phyloP scores from a whole-genome alignment of 2,329 filamentous ascomycete genomes.

The Colletotrichum trifolii region DNA sequence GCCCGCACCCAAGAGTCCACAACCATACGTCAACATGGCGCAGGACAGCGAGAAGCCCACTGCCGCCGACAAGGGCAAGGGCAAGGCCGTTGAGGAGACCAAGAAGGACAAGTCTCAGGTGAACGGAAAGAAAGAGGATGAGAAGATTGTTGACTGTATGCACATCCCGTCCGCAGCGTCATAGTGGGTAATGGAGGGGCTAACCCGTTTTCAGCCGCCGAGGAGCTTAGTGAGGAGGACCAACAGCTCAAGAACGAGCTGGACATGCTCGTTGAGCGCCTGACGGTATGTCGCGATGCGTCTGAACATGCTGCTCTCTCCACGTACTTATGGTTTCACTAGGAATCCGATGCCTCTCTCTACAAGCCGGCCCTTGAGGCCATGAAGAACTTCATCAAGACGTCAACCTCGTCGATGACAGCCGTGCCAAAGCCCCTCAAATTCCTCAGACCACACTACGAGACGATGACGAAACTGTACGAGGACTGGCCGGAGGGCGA shows the following conservation, averaged over 20 bases:
- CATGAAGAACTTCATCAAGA: constrained; percentile 99
- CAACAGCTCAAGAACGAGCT: constrained; percentile 98
- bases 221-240: constrained; percentile 97
- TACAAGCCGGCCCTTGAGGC: constrained; percentile 94
- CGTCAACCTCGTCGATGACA: constrained; percentile 98
- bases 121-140: constrained; percentile 84
- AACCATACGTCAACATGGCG: constrained; percentile 74
- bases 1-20: constrained; percentile 41
- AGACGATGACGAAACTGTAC: constrained; percentile 86
- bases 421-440: constrained; percentile 98
- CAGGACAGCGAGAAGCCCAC: constrained; percentile 90
- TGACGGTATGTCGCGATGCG: constrained; percentile 72
- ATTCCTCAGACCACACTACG: constrained; percentile 96
- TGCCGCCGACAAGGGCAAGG: constrained; percentile 94
- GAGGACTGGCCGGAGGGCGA: constrained; percentile 87
- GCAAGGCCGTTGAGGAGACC: constrained; percentile 81
- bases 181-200: constrained; percentile 39
- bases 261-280: constrained; percentile 95
- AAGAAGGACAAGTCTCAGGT: constrained; percentile 76
- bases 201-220: constrained; percentile 60
- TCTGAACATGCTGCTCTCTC: neutral
- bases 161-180: neutral
- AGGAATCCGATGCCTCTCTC: constrained; percentile 88
- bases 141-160: constrained; percentile 60
- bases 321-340: constrained; percentile 6